Percentiles rank a stretch among this genome's conserved stretches.
These are phyloP conservation scores for Suhomyces bribrorum DNA, from an alignment of 1,139 yeast species.

Conservation along the genomic window DNA sequence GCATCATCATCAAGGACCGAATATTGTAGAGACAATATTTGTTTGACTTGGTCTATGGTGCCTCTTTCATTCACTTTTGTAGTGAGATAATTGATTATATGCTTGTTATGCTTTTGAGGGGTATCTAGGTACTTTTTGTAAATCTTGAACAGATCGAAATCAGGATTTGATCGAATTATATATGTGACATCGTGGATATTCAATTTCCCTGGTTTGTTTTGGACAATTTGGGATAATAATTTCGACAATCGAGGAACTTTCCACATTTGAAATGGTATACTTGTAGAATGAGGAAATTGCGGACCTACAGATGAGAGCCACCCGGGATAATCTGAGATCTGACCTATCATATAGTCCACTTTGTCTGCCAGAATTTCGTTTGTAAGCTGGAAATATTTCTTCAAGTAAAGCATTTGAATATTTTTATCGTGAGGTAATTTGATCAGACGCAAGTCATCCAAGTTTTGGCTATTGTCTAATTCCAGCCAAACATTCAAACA, in stretches of 20 bases:
- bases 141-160: constrained; percentile 12
- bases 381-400: constrained; percentile 7
- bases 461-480: constrained; percentile 10
- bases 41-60: constrained; percentile 5
- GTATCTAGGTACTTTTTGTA: constrained; percentile 14
- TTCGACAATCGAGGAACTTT: constrained; percentile 1
- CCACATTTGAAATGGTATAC: constrained; percentile 3
- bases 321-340: constrained; percentile 14
- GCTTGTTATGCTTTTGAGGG: constrained; percentile 13
- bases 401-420: constrained; percentile 11
- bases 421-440: constrained; percentile 1
- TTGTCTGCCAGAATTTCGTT: neutral
- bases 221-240: neutral
- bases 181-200: constrained; percentile 14
- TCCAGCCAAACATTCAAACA: constrained; percentile 10
- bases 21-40: constrained; percentile 8
- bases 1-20: constrained; percentile 9
- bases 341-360: neutral
- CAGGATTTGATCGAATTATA: constrained; percentile 10
- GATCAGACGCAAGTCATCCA: constrained; percentile 5
- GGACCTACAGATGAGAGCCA: constrained; percentile 15
- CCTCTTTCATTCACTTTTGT: constrained; percentile 5
- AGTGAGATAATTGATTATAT: constrained; percentile 16
- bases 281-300: constrained; percentile 2
- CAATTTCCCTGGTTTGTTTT: neutral